Base-by-base conservation (phyloP, 129 eudicot species). In the Glebionis coronaria region DNA sequence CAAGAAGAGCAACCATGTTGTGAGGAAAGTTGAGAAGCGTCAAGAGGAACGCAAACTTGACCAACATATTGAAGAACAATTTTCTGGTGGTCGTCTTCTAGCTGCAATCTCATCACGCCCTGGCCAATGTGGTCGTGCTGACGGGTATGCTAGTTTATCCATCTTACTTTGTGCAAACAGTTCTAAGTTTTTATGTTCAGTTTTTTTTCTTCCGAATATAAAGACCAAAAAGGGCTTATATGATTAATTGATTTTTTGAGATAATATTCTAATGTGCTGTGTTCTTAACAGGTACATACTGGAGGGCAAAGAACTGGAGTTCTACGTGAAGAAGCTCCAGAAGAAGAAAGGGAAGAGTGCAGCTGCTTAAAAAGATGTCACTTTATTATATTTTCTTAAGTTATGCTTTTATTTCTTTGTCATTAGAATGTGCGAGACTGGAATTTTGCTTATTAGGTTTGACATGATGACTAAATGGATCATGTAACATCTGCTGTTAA, bases 261-360 rank as follows among this genome's bases (percentile, higher is more conserved):
- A 15, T 8, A 51, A 5, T 6, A 0, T 51, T 15, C 3, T 51
- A 50, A 8, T 54, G 29, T 68, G 64, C 40, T 63, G 53, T 12
- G 23, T 38, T 40, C 2, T 13, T 31, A 55, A 35, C 81, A 89
- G 93, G 15, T 86, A 90, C 71, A 90, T 89, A 63, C 74, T 90
- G 88, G 97, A 90, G 78, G 97, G 97, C 35, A 90, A 90, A 76
- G 97, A 87, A 82, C 74, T 90, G 19, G 95, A 90, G 69, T 90
- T 90, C 60, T 90, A 90, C 83, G 76, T 80, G 97, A 90, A 86
- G 88, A 90, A 90, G 61, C 72, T 90, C 56, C 97, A 90, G 65
- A 84, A 68, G 83, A 90, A 90, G 88, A 90, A 87, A 69, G 94
- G 97, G 50, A 90, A 90, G 84, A 80, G 83, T 72, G 69, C 54